These are phyloP conservation scores for Turritis glabra DNA, from an alignment of 345 rosid genomes.

Conservation along the genomic window DNA sequence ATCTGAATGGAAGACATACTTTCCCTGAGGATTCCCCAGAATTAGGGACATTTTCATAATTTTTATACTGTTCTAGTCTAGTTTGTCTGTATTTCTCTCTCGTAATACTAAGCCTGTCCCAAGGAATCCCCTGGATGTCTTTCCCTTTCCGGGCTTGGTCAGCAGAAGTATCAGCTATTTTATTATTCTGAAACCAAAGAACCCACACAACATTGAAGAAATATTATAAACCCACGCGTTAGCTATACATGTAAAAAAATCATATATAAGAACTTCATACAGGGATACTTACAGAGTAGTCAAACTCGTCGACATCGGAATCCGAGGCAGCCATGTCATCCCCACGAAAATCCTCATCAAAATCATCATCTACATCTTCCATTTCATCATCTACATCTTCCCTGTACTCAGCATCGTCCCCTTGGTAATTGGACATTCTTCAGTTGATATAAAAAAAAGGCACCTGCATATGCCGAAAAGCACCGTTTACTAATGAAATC, in stretches of 20 bases:
- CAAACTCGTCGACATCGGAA: constrained; percentile 73
- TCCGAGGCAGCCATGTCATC: constrained; percentile 54
- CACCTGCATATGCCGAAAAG: constrained; percentile 27
- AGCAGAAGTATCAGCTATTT: constrained; percentile 67
- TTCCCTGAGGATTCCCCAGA: constrained; percentile 67
- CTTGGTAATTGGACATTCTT: constrained; percentile 64
- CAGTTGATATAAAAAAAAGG: neutral
- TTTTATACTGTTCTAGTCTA: constrained; percentile 79
- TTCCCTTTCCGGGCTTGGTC: constrained; percentile 75
- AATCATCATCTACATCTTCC: constrained; percentile 40
- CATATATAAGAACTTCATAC: neutral
- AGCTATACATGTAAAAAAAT: neutral
- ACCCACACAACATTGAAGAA: constrained; percentile 14
- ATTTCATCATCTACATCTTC: constrained; percentile 63
- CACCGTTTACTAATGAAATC: neutral
- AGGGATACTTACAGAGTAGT: constrained; percentile 46
- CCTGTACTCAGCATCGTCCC: constrained; percentile 63
- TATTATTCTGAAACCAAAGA: constrained; percentile 42
- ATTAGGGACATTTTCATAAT: constrained; percentile 70
- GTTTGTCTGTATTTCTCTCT: constrained; percentile 75
- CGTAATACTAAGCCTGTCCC: constrained; percentile 77
- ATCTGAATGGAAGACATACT: constrained; percentile 37
- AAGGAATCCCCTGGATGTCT: constrained; percentile 89
- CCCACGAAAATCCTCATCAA: constrained; percentile 51
- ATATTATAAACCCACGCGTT: neutral